phyloP scores from a whole-genome alignment of 306 rosid genomes.

The Castanea crenata region DNA sequence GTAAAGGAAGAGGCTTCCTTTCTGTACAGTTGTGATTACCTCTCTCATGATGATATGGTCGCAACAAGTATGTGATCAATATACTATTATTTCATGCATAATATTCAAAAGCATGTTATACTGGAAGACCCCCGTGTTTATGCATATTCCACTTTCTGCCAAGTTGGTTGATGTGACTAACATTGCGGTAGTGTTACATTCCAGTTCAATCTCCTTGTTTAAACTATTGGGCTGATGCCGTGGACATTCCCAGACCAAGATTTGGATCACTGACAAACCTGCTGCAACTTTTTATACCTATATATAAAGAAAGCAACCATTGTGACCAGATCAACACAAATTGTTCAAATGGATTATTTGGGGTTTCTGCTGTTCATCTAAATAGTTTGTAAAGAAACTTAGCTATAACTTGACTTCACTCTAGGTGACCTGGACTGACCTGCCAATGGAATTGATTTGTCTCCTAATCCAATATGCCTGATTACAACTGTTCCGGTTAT shows the following conservation, averaged over 20 bases:
- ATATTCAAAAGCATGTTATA: conserved; percentile 4
- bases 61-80: background rate
- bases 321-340: conserved; percentile 1
- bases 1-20: conserved; percentile 1
- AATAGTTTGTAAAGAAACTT: background rate
- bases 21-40: background rate
- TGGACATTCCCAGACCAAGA: background rate
- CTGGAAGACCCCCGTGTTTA: background rate
- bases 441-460: background rate
- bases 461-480: background rate
- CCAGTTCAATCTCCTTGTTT: conserved; percentile 3
- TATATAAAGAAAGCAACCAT: background rate
- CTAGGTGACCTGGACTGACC: background rate
- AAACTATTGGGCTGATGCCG: background rate
- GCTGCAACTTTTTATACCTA: background rate
- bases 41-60: conserved; percentile 10
- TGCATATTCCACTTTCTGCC: background rate
- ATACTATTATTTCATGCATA: background rate
- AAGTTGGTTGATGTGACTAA: conserved; percentile 4
- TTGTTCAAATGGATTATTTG: conserved; percentile 5
- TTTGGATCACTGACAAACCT: background rate
- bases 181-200: conserved; percentile 8
- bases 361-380: conserved; percentile 2
- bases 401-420: background rate
- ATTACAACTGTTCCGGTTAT: background rate